phyloP scores from a whole-genome alignment of 495 filamentous ascomycete species.

The Parmelia sp. region DNA sequence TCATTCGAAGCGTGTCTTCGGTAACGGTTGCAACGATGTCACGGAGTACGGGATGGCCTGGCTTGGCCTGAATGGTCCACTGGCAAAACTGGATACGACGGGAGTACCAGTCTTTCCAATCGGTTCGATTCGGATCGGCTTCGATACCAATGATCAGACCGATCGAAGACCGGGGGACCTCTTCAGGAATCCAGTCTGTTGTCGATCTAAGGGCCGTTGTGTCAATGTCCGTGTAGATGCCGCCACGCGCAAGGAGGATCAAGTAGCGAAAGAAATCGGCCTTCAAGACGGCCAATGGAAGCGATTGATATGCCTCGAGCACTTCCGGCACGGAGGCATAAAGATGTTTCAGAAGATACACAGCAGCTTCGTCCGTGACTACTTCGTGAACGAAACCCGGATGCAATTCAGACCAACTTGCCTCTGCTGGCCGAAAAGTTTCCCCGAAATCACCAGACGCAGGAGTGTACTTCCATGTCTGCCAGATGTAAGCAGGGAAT shows the following conservation, averaged over 20 bases:
- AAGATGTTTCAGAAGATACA: constrained; percentile 73
- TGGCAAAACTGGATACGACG: constrained; percentile 96
- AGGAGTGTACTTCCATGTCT: constrained; percentile 94
- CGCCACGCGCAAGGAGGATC: constrained; percentile 86
- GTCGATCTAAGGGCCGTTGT: constrained; percentile 78
- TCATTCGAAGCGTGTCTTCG: constrained; percentile 68
- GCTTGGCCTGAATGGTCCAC: constrained; percentile 96
- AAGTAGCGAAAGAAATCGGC: constrained; percentile 98
- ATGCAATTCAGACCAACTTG: constrained; percentile 84
- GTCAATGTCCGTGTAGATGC: constrained; percentile 96
- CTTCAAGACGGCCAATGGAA: constrained; percentile 85
- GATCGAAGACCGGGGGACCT: constrained; percentile 66
- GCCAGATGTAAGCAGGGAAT: constrained; percentile 98
- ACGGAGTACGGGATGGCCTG: constrained; percentile 84
- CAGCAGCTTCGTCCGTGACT: constrained; percentile 81
- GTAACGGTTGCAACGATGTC: constrained; percentile 86
- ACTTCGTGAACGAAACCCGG: constrained; percentile 94
- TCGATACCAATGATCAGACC: constrained; percentile 92
- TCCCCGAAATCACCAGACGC: constrained; percentile 70
- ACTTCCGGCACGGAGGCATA: constrained; percentile 86
- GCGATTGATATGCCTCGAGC: constrained; percentile 78
- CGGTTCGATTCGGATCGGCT: constrained; percentile 84
- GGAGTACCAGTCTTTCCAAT: constrained; percentile 95
- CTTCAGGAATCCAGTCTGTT: constrained; percentile 76
- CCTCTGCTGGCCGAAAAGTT: constrained; percentile 71